These are phyloP conservation scores for Castanea sativa DNA, from an alignment of 306 rosid species.

Conservation along the genomic window DNA sequence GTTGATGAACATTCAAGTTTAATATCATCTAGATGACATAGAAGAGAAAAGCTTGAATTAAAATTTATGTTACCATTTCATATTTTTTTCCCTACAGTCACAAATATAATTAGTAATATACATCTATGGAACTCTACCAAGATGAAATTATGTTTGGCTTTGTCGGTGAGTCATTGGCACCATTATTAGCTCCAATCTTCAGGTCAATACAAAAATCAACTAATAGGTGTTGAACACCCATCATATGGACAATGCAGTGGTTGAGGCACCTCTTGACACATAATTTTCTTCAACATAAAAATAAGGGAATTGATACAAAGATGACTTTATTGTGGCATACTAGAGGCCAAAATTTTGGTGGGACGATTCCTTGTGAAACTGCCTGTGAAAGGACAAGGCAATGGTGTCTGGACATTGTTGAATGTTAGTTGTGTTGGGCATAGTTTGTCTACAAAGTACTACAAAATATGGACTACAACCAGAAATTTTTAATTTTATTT, in stretches of 20 bases:
- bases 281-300: too few relatives aligned
- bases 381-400: slow-evolving; percentile 16
- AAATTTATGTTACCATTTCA: too few relatives aligned
- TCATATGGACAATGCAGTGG: neutral
- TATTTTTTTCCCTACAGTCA: too few relatives aligned
- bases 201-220: neutral
- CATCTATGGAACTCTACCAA: neutral
- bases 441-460: slow-evolving; percentile 3
- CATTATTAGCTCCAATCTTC: neutral
- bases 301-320: slow-evolving; percentile 5
- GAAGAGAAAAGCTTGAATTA: neutral
- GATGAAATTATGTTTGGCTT: neutral
- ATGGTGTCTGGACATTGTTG: slow-evolving; percentile 16
- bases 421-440: slow-evolving; percentile 8
- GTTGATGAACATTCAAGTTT: neutral
- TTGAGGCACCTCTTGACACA: neutral
- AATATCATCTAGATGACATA: neutral
- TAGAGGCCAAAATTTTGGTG: slow-evolving; percentile 26
- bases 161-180: neutral
- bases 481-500: neutral
- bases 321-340: slow-evolving; percentile 25
- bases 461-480: slow-evolving; percentile 15
- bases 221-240: neutral
- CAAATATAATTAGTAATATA: too few relatives aligned
- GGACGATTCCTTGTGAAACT: neutral